Base-by-base conservation (phyloP, 1,284 basidiomycete species). In the Tremellales sp. region DNA sequence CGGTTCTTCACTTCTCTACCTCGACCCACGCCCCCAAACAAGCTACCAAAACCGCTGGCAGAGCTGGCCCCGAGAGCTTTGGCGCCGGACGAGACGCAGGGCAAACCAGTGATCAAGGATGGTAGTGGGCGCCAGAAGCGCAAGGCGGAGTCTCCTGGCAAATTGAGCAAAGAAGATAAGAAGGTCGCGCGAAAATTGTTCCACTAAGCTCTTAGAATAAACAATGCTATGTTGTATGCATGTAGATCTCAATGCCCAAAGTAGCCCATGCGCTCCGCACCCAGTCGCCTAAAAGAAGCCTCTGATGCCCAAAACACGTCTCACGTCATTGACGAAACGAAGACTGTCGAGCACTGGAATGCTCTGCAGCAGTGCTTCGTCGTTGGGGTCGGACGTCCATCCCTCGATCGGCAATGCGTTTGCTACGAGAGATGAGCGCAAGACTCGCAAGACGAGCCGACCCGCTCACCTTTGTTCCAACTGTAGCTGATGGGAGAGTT, bases 331-430 rank as follows among this genome's bases (percentile, higher is more conserved):
- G 4, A 93, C 96, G 75, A 98, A 99, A 26, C 94, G 82, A 52
- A 99, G 76, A 45, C 89, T 92, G 74, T 99, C 94, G 49, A 99
- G 82, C 42, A 99, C 85, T 19, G 94, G 94, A 19, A 99, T 78
- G 49, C 97, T 81, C 75, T 98, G 93, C 45, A 99, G 83, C 42
- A 99, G 78, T 10, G 93, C 94, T 76, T 97, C 91, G 76, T 99
- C 94, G 54, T 85, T 85, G 21, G 92, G 93, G 74, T 99, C 96
- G 56, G 92, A 86, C 17, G 92, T 97, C 94, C 94, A 98, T 40
- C 94, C 94, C 78, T 98, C 94, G 70, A 99, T 91, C 27, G 94
- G 96, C 61, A 99, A 91, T 41, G 93, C 94, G 73, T 99, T 99
- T 41, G 89, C 93, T 90, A 64, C 49, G 40, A n/a, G n/a, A n/a